Evolutionary conservation across 176 grass and related monocot species (phyloP), one percentile per base, ranked within the genome.

Genomic region (Cenchrus purpureus): DNA sequence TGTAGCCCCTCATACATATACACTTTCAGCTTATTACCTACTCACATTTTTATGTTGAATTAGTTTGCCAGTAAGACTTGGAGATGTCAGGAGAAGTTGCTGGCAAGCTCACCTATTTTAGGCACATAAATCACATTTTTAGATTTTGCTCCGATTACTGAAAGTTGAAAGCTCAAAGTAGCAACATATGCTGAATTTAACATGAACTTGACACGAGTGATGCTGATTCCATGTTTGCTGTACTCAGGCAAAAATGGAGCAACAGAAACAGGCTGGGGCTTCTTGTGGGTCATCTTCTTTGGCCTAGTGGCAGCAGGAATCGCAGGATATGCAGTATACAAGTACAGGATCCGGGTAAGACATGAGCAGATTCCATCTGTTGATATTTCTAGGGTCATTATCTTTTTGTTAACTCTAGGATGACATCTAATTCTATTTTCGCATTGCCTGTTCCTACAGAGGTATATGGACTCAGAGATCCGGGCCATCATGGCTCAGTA

Each of bases 401-500:
- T 68, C 11, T 77, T 22, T 22, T 17, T 16, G 17, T 63, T 68
- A 78, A 53, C 68, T 79, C 75, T 86, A 17, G 67, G 40, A 40
- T 43, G 14, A 5, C 43, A 71, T 84, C 50, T 86, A 65, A 88
- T 67, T 49, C 1, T 79, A 5, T 48, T 32, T 60, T 14, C 77
- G 3, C 17, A 48, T 91, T 79, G 4, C 56, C 46, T 62, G 9
- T 74, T 19, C 46, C 5, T 63, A 67, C 79, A 97, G 94, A 94
- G 94, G 42, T 94, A 97, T 67, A 97, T 94, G 91, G 94, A 97
- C 83, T 97, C 91, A 11, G 91, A 97, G 71, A 97, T 97, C 72
- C 91, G 91, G 2, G 94, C 94, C 22, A 97, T 97, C 78, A 94
- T 97, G 94, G 94, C 94, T 48, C 91, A 94, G 59, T 94, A 94